Evolutionary conservation across 1,139 yeast genomes (phyloP).

Genomic region (Pichia sp.): DNA sequence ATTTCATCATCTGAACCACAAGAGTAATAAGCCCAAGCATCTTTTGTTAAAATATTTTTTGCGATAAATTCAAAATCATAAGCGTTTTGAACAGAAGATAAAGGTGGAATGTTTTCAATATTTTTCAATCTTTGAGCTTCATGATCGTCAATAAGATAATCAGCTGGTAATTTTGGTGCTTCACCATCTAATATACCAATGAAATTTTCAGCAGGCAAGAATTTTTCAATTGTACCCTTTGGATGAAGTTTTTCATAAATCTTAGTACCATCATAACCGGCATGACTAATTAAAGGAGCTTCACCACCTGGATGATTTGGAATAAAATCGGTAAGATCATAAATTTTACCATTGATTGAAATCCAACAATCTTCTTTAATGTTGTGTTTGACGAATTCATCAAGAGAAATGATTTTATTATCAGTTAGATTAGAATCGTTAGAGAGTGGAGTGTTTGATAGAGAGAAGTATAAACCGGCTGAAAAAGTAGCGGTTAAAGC

Average conservation of each 20-base stretch:
- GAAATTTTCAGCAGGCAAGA: constrained; percentile 32
- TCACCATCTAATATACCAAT: constrained; percentile 32
- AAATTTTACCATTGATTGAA: constrained; percentile 74
- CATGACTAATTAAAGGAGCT: constrained; percentile 63
- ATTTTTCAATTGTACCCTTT: constrained; percentile 41
- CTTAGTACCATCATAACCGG: constrained; percentile 89
- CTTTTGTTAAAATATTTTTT: constrained; percentile 61
- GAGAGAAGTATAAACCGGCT: constrained; percentile 1
- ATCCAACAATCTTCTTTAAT: constrained; percentile 75
- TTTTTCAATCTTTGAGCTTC: constrained; percentile 32
- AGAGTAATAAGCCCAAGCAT: constrained; percentile 90
- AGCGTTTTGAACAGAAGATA: constrained; percentile 62
- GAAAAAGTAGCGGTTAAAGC: constrained; percentile 3
- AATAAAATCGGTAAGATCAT: constrained; percentile 75
- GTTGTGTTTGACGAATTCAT: constrained; percentile 63
- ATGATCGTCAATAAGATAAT: constrained; percentile 28
- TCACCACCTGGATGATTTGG: constrained; percentile 88
- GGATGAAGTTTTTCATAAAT: constrained; percentile 84
- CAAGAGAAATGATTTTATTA: constrained; percentile 24
- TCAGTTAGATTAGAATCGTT: constrained; percentile 6
- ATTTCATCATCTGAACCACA: constrained; percentile 93
- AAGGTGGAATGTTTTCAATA: constrained; percentile 51
- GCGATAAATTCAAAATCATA: constrained; percentile 85
- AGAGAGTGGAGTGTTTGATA: not conserved
- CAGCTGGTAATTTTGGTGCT: constrained; percentile 32